Percentiles rank a stretch among this genome's conserved stretches.
Conservation (phyloP, 2,329 filamentous ascomycete species). For the Hypocreales sp. region DNA sequence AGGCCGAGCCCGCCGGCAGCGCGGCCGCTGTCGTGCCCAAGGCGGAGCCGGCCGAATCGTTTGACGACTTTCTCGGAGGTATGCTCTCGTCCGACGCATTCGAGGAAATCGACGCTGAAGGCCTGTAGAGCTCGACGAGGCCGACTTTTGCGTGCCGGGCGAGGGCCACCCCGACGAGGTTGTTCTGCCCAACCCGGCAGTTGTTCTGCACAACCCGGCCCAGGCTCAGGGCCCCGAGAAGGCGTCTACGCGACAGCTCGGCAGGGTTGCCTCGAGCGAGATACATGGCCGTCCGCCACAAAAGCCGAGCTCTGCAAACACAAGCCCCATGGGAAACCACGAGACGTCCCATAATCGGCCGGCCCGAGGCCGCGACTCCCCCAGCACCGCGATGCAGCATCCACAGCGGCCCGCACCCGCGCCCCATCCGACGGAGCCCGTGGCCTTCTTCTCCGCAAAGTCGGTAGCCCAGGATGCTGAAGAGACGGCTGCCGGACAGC, state of each 20-base stretch:
- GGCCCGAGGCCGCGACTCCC: conserved; percentile 4
- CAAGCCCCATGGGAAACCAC: conserved; percentile 8
- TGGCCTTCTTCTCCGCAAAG: conserved; percentile 57
- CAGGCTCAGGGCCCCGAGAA: conserved; percentile 8
- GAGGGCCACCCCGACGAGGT: conserved; percentile 66
- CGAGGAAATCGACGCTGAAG: conserved; percentile 21
- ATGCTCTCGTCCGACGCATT: conserved; percentile 20
- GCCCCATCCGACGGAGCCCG: conserved; percentile 19
- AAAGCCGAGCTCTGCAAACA: conserved; percentile 15
- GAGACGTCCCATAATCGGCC: conserved; percentile 4
- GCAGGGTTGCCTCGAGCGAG: conserved; percentile 7
- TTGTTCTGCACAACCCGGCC: no score
- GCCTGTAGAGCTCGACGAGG: conserved; percentile 54
- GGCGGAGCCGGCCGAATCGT: conserved; percentile 24
- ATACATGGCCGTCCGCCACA: conserved; percentile 12
- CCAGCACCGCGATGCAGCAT: conserved; percentile 9
- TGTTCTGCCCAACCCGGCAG: conserved; percentile 30
- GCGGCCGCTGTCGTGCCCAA: conserved; percentile 8
- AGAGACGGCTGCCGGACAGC: conserved; percentile 8
- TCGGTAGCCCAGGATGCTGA: conserved; percentile 24
- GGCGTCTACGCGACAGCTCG: conserved; percentile 6
- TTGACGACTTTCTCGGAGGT: conserved; percentile 36
- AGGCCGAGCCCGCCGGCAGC: conserved; percentile 6
- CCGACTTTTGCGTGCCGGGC: conserved; percentile 55
- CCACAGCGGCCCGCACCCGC: conserved; percentile 17